Base-by-base conservation (phyloP, 257 asterid species). In the Lavandula angustifolia region DNA sequence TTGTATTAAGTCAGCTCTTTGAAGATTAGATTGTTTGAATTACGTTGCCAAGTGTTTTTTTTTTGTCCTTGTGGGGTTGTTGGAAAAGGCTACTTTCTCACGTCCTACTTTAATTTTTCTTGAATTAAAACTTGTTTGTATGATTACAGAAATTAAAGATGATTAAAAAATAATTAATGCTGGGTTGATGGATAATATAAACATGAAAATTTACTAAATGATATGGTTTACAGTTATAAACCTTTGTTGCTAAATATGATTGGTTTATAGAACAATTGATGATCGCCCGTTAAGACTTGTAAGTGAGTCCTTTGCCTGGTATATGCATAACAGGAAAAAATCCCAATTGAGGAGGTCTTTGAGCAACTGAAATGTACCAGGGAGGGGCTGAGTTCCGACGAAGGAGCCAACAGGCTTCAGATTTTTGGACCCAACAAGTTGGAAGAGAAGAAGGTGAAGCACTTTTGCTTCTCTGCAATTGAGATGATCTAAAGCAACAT, bases 321-420 rank as follows among this genome's bases (percentile, higher is more conserved):
- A 1, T 18, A 52, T 13, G 57, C 9, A 6, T 69, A 68, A 75
- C 82, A 92, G 98, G 98, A 92, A 76, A 92, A 89, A 64, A 81
- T 92, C 34, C 98, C 98, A 16, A 92, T 92, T 35, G 96, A 89
- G 69, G 98, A 92, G 77, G 98, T 92, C 40, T 92, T 92, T 60
- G 88, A 87, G 85, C 96, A 89, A 79, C 54, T 92, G 80, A 92
- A 89, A 85, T 92, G 98, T 60, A 75, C 78, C 66, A 79, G 95
- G 29, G 96, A 92, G 79, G 98, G 98, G 12, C 71, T 92, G 68
- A 80, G 81, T 43, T 5, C 88, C 32, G 91, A 79, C 1, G 96
- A 92, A 79, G 96, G 96, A 51, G 83, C 81, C 68, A 81, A 75
- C 85, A 83, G 98, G 96, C 87, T 89, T 60, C 84, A 89, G 75